phyloP scores from a whole-genome alignment of 495 filamentous ascomycete genomes.

The Tuber magnatum region DNA sequence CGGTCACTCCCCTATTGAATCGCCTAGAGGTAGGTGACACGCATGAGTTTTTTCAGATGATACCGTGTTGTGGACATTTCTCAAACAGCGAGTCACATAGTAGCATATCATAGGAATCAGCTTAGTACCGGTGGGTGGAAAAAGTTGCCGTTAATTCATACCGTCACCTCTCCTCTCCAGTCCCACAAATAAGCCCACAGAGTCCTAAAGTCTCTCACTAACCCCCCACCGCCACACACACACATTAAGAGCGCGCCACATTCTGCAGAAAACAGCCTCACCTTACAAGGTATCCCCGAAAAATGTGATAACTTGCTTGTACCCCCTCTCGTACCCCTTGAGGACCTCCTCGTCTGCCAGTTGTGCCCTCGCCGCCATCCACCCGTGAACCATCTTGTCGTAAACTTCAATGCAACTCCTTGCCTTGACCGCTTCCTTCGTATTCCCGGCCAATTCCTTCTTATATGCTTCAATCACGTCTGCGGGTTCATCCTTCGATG shows the following conservation, averaged over 20 bases:
- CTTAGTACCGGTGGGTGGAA: neutral
- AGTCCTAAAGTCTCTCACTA: neutral
- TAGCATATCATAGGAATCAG: neutral
- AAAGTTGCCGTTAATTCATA: neutral
- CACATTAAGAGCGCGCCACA: neutral
- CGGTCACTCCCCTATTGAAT: neutral
- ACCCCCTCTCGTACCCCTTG: constrained; percentile 51
- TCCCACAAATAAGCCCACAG: neutral
- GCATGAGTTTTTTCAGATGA: neutral
- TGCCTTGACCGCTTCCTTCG: constrained; percentile 33
- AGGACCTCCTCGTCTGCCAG: constrained; percentile 47
- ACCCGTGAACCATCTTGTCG: constrained; percentile 52
- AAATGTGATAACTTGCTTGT: constrained; percentile 25
- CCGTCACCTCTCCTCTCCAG: neutral
- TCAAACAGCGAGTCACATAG: neutral
- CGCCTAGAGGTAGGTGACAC: neutral
- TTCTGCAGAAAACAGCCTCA: neutral
- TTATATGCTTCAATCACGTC: constrained; percentile 45
- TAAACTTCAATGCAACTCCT: constrained; percentile 50
- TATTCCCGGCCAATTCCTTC: constrained; percentile 40
- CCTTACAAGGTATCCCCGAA: constrained; percentile 11
- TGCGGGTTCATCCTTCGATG: constrained; percentile 50
- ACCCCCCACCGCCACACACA: neutral
- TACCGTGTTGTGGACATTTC: neutral
- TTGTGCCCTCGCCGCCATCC: constrained; percentile 58